Evolutionary conservation across 148 eudicot species (phyloP).

Genomic region (Camellia lanceoleosa): DNA sequence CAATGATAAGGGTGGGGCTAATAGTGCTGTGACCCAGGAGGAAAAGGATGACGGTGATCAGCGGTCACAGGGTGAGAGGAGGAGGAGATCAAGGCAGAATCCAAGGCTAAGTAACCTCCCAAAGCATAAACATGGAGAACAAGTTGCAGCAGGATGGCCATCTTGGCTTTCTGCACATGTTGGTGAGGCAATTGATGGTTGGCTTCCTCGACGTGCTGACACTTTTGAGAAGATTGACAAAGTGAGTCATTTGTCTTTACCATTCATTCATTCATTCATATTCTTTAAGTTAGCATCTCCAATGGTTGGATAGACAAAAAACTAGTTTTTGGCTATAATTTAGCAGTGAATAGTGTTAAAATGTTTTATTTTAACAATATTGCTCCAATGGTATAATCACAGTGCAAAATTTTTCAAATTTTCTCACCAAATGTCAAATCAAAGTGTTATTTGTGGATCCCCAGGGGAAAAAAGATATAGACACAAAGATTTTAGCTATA

Average conservation of each 20-base stretch:
- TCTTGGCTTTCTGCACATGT: conserved; percentile 89
- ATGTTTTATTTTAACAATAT: no score
- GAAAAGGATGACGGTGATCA: conserved; percentile 44
- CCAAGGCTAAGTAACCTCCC: conserved; percentile 70
- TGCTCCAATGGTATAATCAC: no score
- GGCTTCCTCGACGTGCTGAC: conserved; percentile 93
- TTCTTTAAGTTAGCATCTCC: neutral
- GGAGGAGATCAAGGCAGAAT: conserved; percentile 57
- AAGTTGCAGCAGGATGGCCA: conserved; percentile 98
- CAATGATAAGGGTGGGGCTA: conserved; percentile 33
- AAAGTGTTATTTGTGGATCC: no score
- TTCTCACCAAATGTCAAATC: no score
- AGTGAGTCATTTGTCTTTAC: conserved; percentile 31
- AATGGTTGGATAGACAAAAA: no score
- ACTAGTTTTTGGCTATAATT: no score
- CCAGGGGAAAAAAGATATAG: no score
- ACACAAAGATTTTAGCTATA: no score
- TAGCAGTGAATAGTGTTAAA: no score
- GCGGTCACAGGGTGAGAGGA: conserved; percentile 56
- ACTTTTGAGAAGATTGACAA: conserved; percentile 93
- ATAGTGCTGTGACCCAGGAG: conserved; percentile 37
- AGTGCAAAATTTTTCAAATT: no score
- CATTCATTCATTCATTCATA: neutral
- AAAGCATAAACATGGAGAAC: conserved; percentile 73
- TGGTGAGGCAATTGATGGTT: conserved; percentile 92